phyloP scores from a whole-genome alignment of 305 asterid species.

The Stenogyne calaminthoides region DNA sequence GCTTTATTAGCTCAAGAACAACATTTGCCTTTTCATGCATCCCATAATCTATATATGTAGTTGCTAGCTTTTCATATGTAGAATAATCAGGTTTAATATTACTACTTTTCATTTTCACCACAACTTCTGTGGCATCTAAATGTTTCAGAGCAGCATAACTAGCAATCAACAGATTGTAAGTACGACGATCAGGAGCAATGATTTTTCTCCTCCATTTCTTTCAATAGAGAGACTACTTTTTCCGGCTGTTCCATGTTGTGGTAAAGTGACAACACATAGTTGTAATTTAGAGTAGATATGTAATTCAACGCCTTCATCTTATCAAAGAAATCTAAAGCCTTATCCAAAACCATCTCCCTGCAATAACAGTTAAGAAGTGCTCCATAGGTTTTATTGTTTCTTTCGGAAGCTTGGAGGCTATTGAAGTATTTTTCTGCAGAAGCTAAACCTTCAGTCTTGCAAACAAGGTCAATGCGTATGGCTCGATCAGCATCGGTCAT shows the following conservation, averaged over 20 bases:
- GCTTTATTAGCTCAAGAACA: conserved; percentile 54
- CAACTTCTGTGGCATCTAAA: conserved; percentile 45
- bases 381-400: conserved; percentile 64
- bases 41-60: conserved; percentile 50
- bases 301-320: conserved; percentile 47
- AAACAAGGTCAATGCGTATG: conserved; percentile 58
- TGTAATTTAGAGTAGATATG: conserved; percentile 53
- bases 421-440: conserved; percentile 70
- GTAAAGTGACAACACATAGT: conserved; percentile 57
- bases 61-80: conserved; percentile 68
- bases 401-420: conserved; percentile 42
- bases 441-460: conserved; percentile 43
- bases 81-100: conserved; percentile 43
- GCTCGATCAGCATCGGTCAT: conserved; percentile 50
- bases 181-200: conserved; percentile 39
- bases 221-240: conserved; percentile 44
- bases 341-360: conserved; percentile 49
- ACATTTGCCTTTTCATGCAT: conserved; percentile 44
- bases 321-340: conserved; percentile 58
- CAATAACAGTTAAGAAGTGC: conserved; percentile 69
- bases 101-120: conserved; percentile 61
- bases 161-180: conserved; percentile 63
- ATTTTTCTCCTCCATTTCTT: conserved; percentile 69
- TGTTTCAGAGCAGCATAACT: conserved; percentile 52
- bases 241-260: conserved; percentile 41